Percentiles rank a stretch among this genome's conserved stretches.
These are phyloP conservation scores for Halophytophthora polymorphica DNA, from an alignment of 352 stramenopile genomes.

Conservation along the genomic window DNA sequence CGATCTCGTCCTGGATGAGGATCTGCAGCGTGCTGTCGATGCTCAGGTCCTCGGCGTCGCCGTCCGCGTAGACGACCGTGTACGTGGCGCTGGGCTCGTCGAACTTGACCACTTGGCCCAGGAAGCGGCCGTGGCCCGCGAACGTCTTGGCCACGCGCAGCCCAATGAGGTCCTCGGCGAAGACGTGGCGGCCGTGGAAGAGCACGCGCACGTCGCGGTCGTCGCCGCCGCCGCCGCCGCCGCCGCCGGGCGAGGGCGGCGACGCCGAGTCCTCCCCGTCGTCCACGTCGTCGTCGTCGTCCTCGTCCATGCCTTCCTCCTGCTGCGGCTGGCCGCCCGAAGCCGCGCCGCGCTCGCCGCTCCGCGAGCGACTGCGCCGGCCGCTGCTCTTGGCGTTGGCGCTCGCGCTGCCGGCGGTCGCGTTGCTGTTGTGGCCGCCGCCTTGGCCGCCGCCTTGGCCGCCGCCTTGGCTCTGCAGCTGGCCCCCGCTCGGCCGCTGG, in stretches of 20 bases:
- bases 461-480: neutral
- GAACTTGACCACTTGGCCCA: constrained; percentile 87
- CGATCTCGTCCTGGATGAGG: constrained; percentile 85
- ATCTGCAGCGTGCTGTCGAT: constrained; percentile 81
- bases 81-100: constrained; percentile 64
- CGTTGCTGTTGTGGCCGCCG: neutral
- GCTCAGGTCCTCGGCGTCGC: constrained; percentile 73
- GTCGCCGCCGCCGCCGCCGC: constrained; percentile 1
- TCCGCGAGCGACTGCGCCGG: constrained; percentile 27
- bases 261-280: constrained; percentile 12
- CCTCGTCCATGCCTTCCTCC: constrained; percentile 17
- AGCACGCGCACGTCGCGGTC: constrained; percentile 56
- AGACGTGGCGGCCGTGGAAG: constrained; percentile 73
- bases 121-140: constrained; percentile 68
- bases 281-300: constrained; percentile 20
- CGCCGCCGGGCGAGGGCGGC: constrained; percentile 20
- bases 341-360: constrained; percentile 21
- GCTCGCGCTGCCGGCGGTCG: neutral
- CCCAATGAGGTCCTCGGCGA: constrained; percentile 72
- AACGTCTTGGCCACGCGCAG: constrained; percentile 85
- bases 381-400: neutral
- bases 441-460: neutral
- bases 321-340: constrained; percentile 10
- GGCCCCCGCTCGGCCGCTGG: neutral
- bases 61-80: constrained; percentile 84